Percentiles rank a stretch among this genome's conserved stretches.
phyloP scores from a whole-genome alignment of 164 flowering plant species.

The Tetrastigma voinierianum region DNA sequence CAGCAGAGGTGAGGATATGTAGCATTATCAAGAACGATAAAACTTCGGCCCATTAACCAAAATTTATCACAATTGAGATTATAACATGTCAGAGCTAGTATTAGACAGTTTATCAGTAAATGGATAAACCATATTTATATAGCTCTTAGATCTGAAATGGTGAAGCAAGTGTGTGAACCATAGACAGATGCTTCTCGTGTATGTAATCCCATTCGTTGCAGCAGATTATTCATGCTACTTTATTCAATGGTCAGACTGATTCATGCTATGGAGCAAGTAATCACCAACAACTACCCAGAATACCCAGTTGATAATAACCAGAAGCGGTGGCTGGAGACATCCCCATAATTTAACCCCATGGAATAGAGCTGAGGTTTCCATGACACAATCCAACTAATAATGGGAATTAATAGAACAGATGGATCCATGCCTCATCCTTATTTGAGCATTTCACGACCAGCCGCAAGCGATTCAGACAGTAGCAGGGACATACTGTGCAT shows the following conservation, averaged over 20 bases:
- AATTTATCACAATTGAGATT: neutral
- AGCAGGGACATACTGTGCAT: slow-evolving; percentile 65
- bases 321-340: slow-evolving; percentile 95
- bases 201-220: slow-evolving; percentile 37
- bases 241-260: slow-evolving; percentile 34
- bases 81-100: neutral
- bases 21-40: neutral
- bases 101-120: neutral
- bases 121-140: neutral
- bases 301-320: slow-evolving; percentile 87
- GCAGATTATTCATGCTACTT: slow-evolving; percentile 32
- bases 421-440: slow-evolving; percentile 77
- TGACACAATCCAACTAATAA: slow-evolving; percentile 73
- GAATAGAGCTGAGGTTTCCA: slow-evolving; percentile 71
- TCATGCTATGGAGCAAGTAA: slow-evolving; percentile 31
- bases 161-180: neutral
- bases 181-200: neutral
- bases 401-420: slow-evolving; percentile 65
- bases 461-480: slow-evolving; percentile 72
- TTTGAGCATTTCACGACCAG: slow-evolving; percentile 88
- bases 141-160: neutral
- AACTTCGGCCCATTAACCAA: neutral
- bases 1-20: neutral
- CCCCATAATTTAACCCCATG: slow-evolving; percentile 79
- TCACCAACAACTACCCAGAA: slow-evolving; percentile 60